Evolutionary conservation across 768 basidiomycete species (phyloP), one percentile per base, ranked within the genome.

Genomic region (Lentinus tigrinus): DNA sequence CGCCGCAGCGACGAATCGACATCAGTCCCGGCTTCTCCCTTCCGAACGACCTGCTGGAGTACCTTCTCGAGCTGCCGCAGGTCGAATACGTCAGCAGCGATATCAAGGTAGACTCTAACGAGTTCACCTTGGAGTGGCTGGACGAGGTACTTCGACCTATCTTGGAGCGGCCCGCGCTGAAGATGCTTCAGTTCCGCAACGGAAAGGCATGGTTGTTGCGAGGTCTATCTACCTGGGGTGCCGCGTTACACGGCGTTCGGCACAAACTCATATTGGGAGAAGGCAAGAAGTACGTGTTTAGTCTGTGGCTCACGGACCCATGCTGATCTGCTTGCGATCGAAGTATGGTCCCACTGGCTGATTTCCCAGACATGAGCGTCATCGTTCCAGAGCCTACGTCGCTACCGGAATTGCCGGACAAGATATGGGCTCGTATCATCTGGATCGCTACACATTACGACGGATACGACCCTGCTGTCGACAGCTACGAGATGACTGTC

Each of bases 381-480:
- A 23, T n/a, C 21, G 2, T 6, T 10, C 17, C 39, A n/a, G 8
- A 17, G n/a, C 17, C n/a, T 49, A 3, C 11, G n/a, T 26, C 14
- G 2, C 38, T 49, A 14, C 47, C 37, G 4, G 27, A 49, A 7
- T 16, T 56, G 3, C 54, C 54, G 3, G 47, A 56, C 47, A 31
- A 56, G 10, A 27, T 56, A 3, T 56, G 54, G 54, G n/a, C 47
- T 19, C 54, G 27, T 24, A 56, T 56, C 8, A 13, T 58, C 3
- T 31, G 43, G 11, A 37, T 27, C 19, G 57, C 50, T 6, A 58
- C 50, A 0, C 49, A 58, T 31, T 36, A 23, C 9, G 50, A 47
- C 13, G 43, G 50, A 21, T 49, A 49, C 54, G 28, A 40, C 38
- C 40, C 31, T 11, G 11, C 31, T n/a, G 26, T 34, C 26, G 38